Evolutionary conservation across 2,329 filamentous ascomycete genomes (phyloP).

Genomic region (Neofusicoccum kwambonambiense): DNA sequence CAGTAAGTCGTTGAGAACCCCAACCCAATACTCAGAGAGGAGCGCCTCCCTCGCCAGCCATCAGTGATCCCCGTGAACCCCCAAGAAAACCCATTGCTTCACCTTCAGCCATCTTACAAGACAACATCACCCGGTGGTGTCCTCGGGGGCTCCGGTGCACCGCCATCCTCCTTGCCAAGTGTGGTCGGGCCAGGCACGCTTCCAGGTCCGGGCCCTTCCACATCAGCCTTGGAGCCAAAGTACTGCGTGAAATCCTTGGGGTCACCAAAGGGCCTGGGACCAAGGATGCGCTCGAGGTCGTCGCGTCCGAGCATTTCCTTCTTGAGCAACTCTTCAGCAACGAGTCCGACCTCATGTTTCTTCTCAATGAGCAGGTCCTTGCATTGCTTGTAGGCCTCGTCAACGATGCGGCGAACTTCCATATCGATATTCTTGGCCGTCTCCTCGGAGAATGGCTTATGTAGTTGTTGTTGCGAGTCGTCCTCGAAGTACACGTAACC

Average conservation of each 20-base stretch:
- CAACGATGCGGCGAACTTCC: conserved; percentile 88
- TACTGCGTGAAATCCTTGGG: conserved; percentile 91
- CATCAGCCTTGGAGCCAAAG: conserved; percentile 55
- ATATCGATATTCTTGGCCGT: conserved; percentile 89
- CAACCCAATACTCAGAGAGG: no score
- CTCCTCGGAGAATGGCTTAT: conserved; percentile 94
- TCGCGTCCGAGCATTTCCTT: conserved; percentile 92
- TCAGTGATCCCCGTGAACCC: no score
- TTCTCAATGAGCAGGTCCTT: conserved; percentile 77
- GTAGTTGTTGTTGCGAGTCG: conserved; percentile 74
- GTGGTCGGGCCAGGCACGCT: not conserved
- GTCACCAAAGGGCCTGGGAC: conserved; percentile 80
- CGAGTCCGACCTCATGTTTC: conserved; percentile 82
- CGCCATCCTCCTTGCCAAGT: conserved; percentile 10
- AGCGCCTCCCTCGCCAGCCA: no score
- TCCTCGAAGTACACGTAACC: conserved; percentile 89
- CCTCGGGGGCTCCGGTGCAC: conserved; percentile 7
- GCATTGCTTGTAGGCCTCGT: conserved; percentile 90
- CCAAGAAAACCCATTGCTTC: not conserved
- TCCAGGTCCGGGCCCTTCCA: conserved; percentile 22
- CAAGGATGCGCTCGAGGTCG: conserved; percentile 86
- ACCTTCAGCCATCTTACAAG: conserved; percentile 2
- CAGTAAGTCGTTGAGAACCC: no score
- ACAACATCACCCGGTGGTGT: not conserved
- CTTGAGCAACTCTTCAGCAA: conserved; percentile 86